phyloP scores from a whole-genome alignment of 1,284 basidiomycete genomes.

The Sporisorium scitamineum region DNA sequence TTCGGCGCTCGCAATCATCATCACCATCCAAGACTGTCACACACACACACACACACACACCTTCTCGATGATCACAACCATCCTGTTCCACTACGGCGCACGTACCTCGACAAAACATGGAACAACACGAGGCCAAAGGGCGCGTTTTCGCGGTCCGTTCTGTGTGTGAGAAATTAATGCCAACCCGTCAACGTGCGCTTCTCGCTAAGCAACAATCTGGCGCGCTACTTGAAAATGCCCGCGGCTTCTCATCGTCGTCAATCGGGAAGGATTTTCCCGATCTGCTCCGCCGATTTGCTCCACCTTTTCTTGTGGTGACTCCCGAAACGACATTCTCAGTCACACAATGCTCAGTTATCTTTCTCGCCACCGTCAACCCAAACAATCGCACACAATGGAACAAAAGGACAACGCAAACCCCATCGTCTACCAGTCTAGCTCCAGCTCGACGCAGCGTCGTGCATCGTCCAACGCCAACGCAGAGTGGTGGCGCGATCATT shows the following conservation, averaged over 20 bases:
- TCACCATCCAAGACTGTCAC: too few relatives aligned
- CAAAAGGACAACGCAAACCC: conserved; percentile 70
- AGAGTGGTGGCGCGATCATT: conserved; percentile 65
- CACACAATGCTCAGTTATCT: too few relatives aligned
- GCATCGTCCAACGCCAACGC: conserved; percentile 37
- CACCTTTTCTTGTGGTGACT: conserved; percentile 1
- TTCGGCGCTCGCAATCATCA: background rate
- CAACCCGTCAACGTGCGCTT: conserved; percentile 18
- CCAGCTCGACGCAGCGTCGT: conserved; percentile 61
- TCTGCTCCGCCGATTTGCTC: background rate
- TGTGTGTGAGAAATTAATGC: conserved; percentile 1
- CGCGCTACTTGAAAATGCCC: background rate
- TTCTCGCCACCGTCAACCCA: background rate
- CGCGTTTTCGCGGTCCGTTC: background rate
- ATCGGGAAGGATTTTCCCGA: background rate
- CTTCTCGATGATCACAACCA: too few relatives aligned
- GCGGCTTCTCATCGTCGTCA: conserved; percentile 1
- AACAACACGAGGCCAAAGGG: too few relatives aligned
- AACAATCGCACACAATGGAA: conserved; percentile 20
- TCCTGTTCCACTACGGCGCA: too few relatives aligned
- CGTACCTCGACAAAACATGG: too few relatives aligned
- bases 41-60: too few relatives aligned
- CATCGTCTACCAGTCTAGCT: conserved; percentile 65
- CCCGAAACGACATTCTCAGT: background rate
- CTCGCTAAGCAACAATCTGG: conserved; percentile 2